Evolutionary conservation across 192 early-diverging fungal species (phyloP).

Genomic region (Geosiphon pyriformis): DNA sequence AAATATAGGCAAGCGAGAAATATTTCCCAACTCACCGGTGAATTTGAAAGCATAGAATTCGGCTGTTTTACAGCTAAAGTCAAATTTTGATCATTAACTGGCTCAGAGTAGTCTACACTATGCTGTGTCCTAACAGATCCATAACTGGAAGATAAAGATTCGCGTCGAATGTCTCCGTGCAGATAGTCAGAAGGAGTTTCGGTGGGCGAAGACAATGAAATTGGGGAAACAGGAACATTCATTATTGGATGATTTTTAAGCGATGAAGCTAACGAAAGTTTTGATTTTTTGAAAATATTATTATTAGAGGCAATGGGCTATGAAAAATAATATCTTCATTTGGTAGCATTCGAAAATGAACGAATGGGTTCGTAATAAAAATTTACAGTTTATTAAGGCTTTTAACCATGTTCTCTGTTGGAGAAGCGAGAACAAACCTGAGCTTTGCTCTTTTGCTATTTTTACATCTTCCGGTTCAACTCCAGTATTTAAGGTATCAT

Average conservation of each 20-base stretch:
- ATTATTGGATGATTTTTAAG: not conserved
- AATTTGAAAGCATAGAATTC: not conserved
- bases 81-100: not conserved
- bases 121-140: not conserved
- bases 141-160: not conserved
- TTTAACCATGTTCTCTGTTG: not conserved
- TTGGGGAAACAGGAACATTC: not conserved
- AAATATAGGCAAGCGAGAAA: not conserved
- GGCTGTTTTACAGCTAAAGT: not conserved
- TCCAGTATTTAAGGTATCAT: not conserved
- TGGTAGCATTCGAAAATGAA: not conserved
- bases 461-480: not conserved
- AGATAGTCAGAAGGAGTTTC: not conserved
- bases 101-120: not conserved
- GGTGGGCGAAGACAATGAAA: not conserved
- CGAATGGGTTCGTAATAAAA: too few relatives aligned
- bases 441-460: not conserved
- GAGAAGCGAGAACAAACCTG: slow-evolving; percentile 5
- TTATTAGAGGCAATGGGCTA: too few relatives aligned
- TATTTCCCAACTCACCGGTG: not conserved
- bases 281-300: not conserved
- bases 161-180: not conserved
- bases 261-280: not conserved
- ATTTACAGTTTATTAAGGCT: too few relatives aligned
- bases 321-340: not conserved